Evolutionary conservation across 1,139 yeast species (phyloP), one percentile per base, ranked within the genome.

Genomic region (Taphrina deformans): DNA sequence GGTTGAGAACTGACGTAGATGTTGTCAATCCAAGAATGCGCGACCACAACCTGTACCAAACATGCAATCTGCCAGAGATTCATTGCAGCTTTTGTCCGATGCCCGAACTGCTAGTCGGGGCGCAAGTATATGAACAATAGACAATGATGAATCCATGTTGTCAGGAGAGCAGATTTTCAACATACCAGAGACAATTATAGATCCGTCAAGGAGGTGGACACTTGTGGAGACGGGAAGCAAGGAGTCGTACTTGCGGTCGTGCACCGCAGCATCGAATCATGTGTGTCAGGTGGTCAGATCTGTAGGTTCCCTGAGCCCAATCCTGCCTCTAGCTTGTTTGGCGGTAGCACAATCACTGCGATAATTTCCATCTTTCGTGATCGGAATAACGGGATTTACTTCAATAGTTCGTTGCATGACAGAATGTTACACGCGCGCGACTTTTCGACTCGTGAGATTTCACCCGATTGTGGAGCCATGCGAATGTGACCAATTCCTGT

Each of bases 21-120:
- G 26, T 27, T 35, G 31, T 52, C 56, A 29, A 52, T 52, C 56
- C 56, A 52, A 14, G 56, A 52, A 33, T 52, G 56, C 21, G 40
- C 44, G 7, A 23, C 35, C 35, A 27, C 52, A 12, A 24, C 23
- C 23, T 10, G 10, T 12, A 24, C 35, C 21, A 48, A 35, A 7
- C 2, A 26, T 26, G 16, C 4, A 48, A 48, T 48, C 53, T 48
- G 53, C 53, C 53, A 26, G 53, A 48, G 53, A 48, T 48, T 48
- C 53, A 44, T 44, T 21, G 27, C 27, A 21, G 7, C 2, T 9
- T 21, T 18, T 21, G 41, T 38, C 41, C 18, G 6, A 6, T 29
- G 33, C 10, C 33, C n/a, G n/a, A n/a, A n/a, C n/a, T n/a, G n/a
- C n/a, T n/a, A n/a, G n/a, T n/a, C n/a, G n/a, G n/a, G n/a, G 33